These are phyloP conservation scores for Saccharomycopsis sp. DNA, from an alignment of 805 yeast genomes.

Conservation along the genomic window DNA sequence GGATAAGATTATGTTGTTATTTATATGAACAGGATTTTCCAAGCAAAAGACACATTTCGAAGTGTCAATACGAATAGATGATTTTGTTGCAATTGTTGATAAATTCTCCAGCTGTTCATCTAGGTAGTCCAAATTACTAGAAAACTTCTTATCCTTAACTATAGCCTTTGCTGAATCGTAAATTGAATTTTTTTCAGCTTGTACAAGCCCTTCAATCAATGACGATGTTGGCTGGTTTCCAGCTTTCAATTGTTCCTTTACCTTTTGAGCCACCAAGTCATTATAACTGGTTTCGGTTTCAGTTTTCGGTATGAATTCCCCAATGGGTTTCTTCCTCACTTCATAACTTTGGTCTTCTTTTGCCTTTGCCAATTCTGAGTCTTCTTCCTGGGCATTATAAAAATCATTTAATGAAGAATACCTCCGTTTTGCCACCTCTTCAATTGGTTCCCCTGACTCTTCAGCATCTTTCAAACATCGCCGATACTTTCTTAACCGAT, in stretches of 20 bases:
- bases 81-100: constrained; percentile 30
- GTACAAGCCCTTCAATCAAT: constrained; percentile 31
- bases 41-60: constrained; percentile 30
- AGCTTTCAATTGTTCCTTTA: neutral
- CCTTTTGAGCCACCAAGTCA: neutral
- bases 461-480: constrained; percentile 5
- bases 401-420: constrained; percentile 9
- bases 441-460: neutral
- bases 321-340: constrained; percentile 11
- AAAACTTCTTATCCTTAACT: constrained; percentile 31
- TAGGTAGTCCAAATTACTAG: constrained; percentile 36
- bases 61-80: constrained; percentile 20
- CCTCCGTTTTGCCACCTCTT: constrained; percentile 3
- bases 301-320: constrained; percentile 6
- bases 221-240: no score
- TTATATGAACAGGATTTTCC: constrained; percentile 33
- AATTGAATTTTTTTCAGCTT: constrained; percentile 28
- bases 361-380: constrained; percentile 5
- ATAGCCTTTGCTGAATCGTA: constrained; percentile 29
- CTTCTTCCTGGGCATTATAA: constrained; percentile 13
- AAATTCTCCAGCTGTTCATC: constrained; percentile 36
- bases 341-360: constrained; percentile 3
- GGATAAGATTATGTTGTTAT: constrained; percentile 29
- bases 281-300: neutral
- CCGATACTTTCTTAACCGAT: constrained; percentile 10